Conservation (phyloP, 1,284 basidiomycete species). For the Moesziomyces aphidis region DNA sequence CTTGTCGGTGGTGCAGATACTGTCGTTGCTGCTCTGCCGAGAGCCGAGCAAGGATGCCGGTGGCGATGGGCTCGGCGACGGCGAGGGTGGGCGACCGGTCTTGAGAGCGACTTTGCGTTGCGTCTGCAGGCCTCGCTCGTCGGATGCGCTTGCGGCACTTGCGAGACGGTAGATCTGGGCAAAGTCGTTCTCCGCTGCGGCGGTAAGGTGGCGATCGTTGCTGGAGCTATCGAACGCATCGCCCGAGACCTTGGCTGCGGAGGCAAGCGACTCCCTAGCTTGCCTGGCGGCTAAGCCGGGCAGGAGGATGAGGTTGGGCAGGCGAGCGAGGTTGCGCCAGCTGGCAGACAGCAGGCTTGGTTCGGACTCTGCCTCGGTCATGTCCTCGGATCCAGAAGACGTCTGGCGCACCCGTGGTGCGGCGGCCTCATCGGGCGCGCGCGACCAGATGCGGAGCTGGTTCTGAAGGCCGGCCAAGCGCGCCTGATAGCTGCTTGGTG, state of each 20-base stretch:
- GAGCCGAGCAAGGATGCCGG: conserved; percentile 35
- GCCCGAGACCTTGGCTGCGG: conserved; percentile 9
- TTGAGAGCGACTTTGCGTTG: conserved; percentile 25
- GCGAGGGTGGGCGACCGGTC: conserved; percentile 33
- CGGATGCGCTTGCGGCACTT: not conserved
- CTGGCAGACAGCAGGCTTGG: conserved; percentile 38
- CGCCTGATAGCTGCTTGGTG: conserved; percentile 37
- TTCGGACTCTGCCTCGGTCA: conserved; percentile 8
- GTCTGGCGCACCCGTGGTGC: conserved; percentile 17
- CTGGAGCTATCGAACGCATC: not conserved
- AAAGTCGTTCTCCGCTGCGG: conserved; percentile 17
- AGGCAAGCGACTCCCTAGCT: conserved; percentile 26
- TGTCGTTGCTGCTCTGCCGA: conserved; percentile 41
- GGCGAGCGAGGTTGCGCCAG: conserved; percentile 45
- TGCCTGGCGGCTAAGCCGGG: conserved; percentile 45
- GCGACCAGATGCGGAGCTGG: conserved; percentile 45
- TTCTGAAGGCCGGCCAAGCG: conserved; percentile 41
- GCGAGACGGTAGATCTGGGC: conserved; percentile 38
- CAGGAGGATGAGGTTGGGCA: conserved; percentile 46
- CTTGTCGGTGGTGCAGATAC: conserved; percentile 19
- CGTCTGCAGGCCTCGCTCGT: conserved; percentile 23
- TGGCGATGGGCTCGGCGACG: conserved; percentile 38
- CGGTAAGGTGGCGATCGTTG: not conserved
- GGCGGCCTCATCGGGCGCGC: conserved; percentile 1
- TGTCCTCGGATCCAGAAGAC: conserved; percentile 32